These are phyloP conservation scores for Malassezia dermatis DNA, from an alignment of 1,284 basidiomycete genomes.

Conservation along the genomic window DNA sequence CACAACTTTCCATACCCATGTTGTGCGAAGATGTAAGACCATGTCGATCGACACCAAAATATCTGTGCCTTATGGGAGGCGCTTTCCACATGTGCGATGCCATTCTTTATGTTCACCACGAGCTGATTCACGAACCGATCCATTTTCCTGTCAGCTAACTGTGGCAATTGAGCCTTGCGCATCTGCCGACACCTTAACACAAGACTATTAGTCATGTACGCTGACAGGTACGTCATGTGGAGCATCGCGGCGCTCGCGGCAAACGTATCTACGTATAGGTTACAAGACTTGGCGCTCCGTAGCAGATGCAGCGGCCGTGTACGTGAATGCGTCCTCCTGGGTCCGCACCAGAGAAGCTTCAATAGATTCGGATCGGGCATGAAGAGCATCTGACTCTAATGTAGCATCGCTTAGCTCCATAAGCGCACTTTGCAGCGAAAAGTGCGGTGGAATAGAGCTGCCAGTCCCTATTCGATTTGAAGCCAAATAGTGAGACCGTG, in stretches of 20 bases:
- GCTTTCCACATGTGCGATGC: conserved; percentile 73
- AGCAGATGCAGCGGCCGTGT: not conserved
- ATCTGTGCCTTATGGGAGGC: conserved; percentile 83
- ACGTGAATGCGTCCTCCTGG: conserved; percentile 17
- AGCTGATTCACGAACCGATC: conserved; percentile 93
- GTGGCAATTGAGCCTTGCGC: not conserved
- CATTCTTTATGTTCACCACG: conserved; percentile 72
- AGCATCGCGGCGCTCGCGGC: not conserved
- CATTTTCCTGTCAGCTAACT: not conserved
- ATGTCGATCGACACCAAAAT: conserved; percentile 77
- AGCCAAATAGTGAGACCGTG: conserved; percentile 11
- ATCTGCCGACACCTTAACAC: not conserved
- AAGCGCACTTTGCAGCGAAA: conserved; percentile 15
- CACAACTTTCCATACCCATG: no score
- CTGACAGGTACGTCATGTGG: not conserved
- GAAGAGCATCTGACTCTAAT: conserved; percentile 9
- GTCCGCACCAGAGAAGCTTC: conserved; percentile 7
- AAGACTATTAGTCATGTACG: not conserved
- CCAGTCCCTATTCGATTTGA: not conserved
- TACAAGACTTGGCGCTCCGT: not conserved
- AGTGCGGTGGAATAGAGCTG: conserved; percentile 10
- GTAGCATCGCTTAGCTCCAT: conserved; percentile 17
- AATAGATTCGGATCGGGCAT: conserved; percentile 7
- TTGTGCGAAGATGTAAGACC: not conserved
- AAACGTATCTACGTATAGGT: not conserved